Percentiles rank a stretch among this genome's conserved stretches.
Evolutionary conservation across 768 basidiomycete species (phyloP).

Genomic region (Termitomyces sp.): DNA sequence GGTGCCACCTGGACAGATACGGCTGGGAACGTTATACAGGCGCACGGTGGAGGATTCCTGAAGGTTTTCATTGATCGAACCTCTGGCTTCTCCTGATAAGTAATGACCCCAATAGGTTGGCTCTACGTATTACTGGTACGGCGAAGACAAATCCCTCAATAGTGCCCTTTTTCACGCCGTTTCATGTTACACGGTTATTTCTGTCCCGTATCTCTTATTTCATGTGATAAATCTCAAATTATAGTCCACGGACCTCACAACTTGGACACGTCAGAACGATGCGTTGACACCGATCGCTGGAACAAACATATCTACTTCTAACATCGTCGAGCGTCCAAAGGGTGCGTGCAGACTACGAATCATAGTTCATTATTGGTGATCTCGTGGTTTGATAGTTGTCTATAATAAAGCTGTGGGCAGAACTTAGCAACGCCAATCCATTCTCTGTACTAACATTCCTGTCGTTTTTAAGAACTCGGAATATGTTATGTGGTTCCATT

Average conservation of each 20-base stretch:
- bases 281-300: conserved; percentile 50
- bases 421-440: too few species aligned
- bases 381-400: conserved; percentile 31
- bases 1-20: conserved; percentile 64
- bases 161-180: conserved; percentile 53
- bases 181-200: conserved; percentile 49
- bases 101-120: conserved; percentile 32
- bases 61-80: conserved; percentile 31
- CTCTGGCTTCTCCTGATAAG: background rate
- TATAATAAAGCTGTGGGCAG: conserved; percentile 44
- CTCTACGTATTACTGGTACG: conserved; percentile 57
- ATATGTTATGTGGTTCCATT: conserved; percentile 75
- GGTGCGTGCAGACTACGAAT: conserved; percentile 24
- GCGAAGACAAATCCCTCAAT: conserved; percentile 59
- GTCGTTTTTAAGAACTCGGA: conserved; percentile 40
- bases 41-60: conserved; percentile 57
- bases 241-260: conserved; percentile 47
- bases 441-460: background rate
- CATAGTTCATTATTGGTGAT: background rate
- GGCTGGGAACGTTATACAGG: conserved; percentile 57
- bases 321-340: conserved; percentile 63
- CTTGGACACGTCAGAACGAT: conserved; percentile 57
- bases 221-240: background rate
- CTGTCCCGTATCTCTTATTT: background rate
- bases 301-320: conserved; percentile 52